Evolutionary conservation across 164 flowering plant genomes (phyloP).

Genomic region (Hamamelis virginiana): DNA sequence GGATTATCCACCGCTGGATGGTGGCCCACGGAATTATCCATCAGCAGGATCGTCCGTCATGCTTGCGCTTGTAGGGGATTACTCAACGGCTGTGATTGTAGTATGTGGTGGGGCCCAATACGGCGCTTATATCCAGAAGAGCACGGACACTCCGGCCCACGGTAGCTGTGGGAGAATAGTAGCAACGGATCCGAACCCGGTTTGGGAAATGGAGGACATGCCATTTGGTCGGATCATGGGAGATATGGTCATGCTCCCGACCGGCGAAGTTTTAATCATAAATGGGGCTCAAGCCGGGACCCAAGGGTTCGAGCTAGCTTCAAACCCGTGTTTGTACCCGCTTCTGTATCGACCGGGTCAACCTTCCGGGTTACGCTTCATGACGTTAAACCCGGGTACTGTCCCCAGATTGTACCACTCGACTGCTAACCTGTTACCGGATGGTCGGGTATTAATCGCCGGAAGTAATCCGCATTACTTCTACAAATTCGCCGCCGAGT

Average conservation of each 20-base stretch:
- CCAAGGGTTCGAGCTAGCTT: conserved; percentile 77
- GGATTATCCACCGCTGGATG: conserved; percentile 57
- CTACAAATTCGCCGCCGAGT: conserved; percentile 52
- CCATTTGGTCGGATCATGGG: conserved; percentile 86
- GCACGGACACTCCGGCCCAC: conserved; percentile 60
- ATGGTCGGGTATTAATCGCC: conserved; percentile 77
- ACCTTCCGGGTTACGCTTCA: conserved; percentile 71
- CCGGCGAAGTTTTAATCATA: conserved; percentile 69
- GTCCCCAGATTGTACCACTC: conserved; percentile 95
- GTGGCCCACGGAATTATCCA: conserved; percentile 87
- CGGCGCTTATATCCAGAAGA: conserved; percentile 58
- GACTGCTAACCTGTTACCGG: conserved; percentile 79
- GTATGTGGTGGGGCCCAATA: conserved; percentile 85
- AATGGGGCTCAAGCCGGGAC: conserved; percentile 87
- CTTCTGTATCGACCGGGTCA: conserved; percentile 72
- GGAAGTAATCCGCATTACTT: conserved; percentile 88
- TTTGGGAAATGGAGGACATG: conserved; percentile 87
- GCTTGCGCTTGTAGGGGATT: conserved; percentile 63
- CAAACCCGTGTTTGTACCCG: conserved; percentile 72
- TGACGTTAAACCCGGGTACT: conserved; percentile 66
- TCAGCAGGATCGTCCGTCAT: conserved; percentile 83
- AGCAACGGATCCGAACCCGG: conserved; percentile 56
- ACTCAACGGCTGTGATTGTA: conserved; percentile 57
- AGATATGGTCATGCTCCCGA: conserved; percentile 91
- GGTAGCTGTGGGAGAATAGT: conserved; percentile 80